phyloP scores from a whole-genome alignment of 371 early-diverging fungal genomes.

The Nematocida ironsii region DNA sequence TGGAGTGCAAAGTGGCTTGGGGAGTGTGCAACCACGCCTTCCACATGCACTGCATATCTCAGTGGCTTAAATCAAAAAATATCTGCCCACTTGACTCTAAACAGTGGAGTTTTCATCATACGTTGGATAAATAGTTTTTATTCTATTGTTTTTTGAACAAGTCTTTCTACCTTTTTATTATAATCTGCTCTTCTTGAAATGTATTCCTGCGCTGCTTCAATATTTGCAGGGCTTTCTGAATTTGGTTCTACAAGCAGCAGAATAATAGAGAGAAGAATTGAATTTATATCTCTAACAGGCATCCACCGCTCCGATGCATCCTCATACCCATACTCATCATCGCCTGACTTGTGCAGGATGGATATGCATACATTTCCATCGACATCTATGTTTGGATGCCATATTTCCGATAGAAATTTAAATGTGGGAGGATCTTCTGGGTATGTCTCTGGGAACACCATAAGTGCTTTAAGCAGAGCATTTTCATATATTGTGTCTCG shows the following conservation, averaged over 20 bases:
- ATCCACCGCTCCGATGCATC: slow-evolving; percentile 83
- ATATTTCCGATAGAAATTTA: slow-evolving; percentile 80
- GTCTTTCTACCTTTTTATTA: slow-evolving; percentile 75
- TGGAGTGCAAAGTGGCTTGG: slow-evolving; percentile 96
- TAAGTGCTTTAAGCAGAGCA: slow-evolving; percentile 80
- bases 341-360: slow-evolving; percentile 71
- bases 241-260: slow-evolving; percentile 71
- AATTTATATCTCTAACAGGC: slow-evolving; percentile 77
- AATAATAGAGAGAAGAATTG: slow-evolving; percentile 70
- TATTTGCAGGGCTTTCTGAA: slow-evolving; percentile 71
- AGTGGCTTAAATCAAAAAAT: slow-evolving; percentile 94
- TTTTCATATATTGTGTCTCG: slow-evolving; percentile 92
- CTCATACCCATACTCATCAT: slow-evolving; percentile 86
- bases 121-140: slow-evolving; percentile 34
- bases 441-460: slow-evolving; percentile 78
- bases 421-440: slow-evolving; percentile 80
- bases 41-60: slow-evolving; percentile 95
- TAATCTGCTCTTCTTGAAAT: slow-evolving; percentile 73
- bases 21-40: slow-evolving; percentile 98
- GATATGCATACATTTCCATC: slow-evolving; percentile 71
- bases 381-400: slow-evolving; percentile 76
- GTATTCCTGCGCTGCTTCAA: slow-evolving; percentile 70
- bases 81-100: slow-evolving; percentile 97
- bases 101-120: slow-evolving; percentile 81
- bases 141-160: slow-evolving; percentile 75